Percentiles rank a stretch among this genome's conserved stretches.
These are phyloP conservation scores for Termitomyces sp. DNA, from an alignment of 768 basidiomycete species.

Conservation along the genomic window DNA sequence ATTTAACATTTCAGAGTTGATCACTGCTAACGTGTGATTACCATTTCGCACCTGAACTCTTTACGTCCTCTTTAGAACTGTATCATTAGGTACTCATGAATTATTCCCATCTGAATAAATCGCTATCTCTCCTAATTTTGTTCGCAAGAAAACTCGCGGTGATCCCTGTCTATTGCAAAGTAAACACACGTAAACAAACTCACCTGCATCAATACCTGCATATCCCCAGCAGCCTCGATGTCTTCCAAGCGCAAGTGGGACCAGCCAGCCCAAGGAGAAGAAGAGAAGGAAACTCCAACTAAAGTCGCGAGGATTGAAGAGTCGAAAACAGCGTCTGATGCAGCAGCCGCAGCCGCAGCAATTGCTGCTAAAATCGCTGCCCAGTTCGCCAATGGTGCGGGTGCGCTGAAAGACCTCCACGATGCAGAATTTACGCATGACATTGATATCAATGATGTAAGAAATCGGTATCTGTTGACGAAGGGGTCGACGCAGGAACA, in stretches of 20 bases:
- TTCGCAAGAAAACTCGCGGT: not conserved
- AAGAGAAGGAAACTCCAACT: constrained; percentile 28
- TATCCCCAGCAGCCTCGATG: constrained; percentile 27
- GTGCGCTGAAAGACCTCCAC: constrained; percentile 53
- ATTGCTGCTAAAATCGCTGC: constrained; percentile 96
- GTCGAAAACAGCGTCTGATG: constrained; percentile 58
- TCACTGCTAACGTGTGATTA: constrained; percentile 11
- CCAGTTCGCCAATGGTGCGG: constrained; percentile 51
- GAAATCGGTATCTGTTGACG: constrained; percentile 92
- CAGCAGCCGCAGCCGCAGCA: constrained; percentile 67
- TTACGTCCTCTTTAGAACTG: not conserved
- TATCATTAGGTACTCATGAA: not conserved
- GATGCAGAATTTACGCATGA: constrained; percentile 84
- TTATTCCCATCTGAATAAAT: too few species aligned
- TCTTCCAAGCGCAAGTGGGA: constrained; percentile 85
- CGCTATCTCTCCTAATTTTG: too few species aligned
- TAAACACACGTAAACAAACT: constrained; percentile 10
- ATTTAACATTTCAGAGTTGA: constrained; percentile 11
- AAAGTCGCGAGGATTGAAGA: constrained; percentile 47
- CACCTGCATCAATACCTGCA: not conserved
- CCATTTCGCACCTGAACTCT: not conserved
- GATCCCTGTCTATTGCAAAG: not conserved
- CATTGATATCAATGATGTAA: constrained; percentile 94
- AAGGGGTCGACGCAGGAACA: constrained; percentile 90
- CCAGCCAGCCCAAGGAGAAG: constrained; percentile 48